Conservation (phyloP, 352 stramenopile species). For the Pythium apleroticum region DNA sequence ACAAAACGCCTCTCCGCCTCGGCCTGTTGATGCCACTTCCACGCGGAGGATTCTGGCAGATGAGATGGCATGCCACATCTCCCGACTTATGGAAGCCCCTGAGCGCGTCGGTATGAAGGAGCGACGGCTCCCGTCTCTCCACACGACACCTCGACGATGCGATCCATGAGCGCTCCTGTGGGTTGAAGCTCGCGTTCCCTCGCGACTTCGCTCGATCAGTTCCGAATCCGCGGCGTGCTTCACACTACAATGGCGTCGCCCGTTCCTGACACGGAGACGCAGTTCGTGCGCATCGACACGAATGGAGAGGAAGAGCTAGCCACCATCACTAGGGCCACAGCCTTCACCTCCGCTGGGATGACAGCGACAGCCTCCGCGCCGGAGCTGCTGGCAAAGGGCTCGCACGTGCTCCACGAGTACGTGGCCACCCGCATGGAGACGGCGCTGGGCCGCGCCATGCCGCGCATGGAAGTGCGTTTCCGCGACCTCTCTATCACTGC, state of each 20-base stretch:
- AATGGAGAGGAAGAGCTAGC: neutral
- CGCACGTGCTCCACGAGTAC: slow-evolving; percentile 39
- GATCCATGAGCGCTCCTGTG: neutral
- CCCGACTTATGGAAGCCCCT: neutral
- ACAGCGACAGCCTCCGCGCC: slow-evolving; percentile 1
- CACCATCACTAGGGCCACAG: neutral
- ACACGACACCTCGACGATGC: neutral
- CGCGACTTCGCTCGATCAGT: neutral
- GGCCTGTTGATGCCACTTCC: neutral
- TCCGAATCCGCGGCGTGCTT: neutral
- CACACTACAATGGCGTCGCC: neutral
- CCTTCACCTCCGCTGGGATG: neutral
- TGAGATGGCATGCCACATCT: neutral
- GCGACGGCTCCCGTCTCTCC: neutral
- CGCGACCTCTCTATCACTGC: slow-evolving; percentile 20
- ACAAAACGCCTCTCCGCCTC: neutral
- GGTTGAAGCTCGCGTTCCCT: neutral
- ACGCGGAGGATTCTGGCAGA: neutral
- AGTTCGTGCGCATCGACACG: slow-evolving; percentile 3
- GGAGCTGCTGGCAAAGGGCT: slow-evolving; percentile 32
- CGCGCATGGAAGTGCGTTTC: slow-evolving; percentile 47
- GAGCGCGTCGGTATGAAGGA: neutral
- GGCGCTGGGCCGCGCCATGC: slow-evolving; percentile 40
- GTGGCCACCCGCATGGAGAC: slow-evolving; percentile 33
- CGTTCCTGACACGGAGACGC: neutral